A percentile compares a stretch with the other conserved stretches of the same genome.
Evolutionary conservation across 495 filamentous ascomycete genomes (phyloP).

Genomic region (Letharia lupina): DNA sequence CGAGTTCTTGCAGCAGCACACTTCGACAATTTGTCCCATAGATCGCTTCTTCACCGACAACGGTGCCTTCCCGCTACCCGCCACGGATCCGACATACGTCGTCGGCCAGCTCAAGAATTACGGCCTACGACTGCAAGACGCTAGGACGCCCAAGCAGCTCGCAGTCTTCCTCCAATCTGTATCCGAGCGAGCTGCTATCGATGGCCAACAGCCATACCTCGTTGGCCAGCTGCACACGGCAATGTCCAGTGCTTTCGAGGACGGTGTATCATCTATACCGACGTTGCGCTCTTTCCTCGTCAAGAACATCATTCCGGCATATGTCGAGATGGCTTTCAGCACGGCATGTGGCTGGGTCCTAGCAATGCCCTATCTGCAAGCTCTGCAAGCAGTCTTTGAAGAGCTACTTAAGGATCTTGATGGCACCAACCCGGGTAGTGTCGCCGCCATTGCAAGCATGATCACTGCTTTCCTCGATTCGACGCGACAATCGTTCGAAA

Average conservation of each 20-base stretch:
- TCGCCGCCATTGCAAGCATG: slow-evolving; percentile 37
- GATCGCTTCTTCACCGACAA: slow-evolving; percentile 63
- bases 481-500: slow-evolving; percentile 33
- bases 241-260: slow-evolving; percentile 44
- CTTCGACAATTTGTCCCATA: slow-evolving; percentile 51
- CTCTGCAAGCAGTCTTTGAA: slow-evolving; percentile 37
- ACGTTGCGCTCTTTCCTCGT: slow-evolving; percentile 52
- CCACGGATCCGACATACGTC: slow-evolving; percentile 58
- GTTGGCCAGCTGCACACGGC: slow-evolving; percentile 50
- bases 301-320: slow-evolving; percentile 55
- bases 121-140: slow-evolving; percentile 46
- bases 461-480: slow-evolving; percentile 39
- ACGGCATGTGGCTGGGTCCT: slow-evolving; percentile 51
- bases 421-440: slow-evolving; percentile 36
- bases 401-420: slow-evolving; percentile 44
- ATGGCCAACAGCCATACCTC: slow-evolving; percentile 52
- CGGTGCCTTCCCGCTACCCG: slow-evolving; percentile 55
- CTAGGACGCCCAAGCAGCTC: slow-evolving; percentile 48
- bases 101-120: slow-evolving; percentile 59
- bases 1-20: slow-evolving; percentile 57
- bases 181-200: slow-evolving; percentile 52
- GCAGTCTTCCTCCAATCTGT: slow-evolving; percentile 56
- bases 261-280: slow-evolving; percentile 34
- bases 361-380: slow-evolving; percentile 46
- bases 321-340: slow-evolving; percentile 44